Conservation (phyloP, 495 filamentous ascomycete genomes). For the Lophium mytilinum region DNA sequence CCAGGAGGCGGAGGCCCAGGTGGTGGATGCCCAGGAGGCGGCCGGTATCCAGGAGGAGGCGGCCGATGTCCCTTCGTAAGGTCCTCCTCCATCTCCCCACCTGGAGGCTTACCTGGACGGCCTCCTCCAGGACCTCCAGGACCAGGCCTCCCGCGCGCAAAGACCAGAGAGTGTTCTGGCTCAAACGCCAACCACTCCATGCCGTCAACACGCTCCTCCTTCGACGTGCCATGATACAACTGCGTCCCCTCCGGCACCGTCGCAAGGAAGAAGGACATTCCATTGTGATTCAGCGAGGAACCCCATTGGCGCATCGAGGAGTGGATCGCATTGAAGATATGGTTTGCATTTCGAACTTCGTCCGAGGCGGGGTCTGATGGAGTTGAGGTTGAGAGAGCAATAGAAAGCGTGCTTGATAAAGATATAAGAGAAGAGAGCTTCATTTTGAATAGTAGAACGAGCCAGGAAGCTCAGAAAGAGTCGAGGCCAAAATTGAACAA, state of each 20-base stretch:
- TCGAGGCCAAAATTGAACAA: no score
- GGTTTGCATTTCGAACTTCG: slow-evolving; percentile 30
- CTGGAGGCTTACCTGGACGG: background rate
- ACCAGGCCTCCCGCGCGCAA: slow-evolving; percentile 31
- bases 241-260: slow-evolving; percentile 49
- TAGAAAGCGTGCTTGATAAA: background rate
- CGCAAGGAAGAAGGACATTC: slow-evolving; percentile 56
- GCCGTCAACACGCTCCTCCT: slow-evolving; percentile 35
- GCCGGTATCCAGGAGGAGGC: background rate
- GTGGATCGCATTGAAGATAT: slow-evolving; percentile 61
- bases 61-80: background rate
- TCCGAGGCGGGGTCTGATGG: no score
- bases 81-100: background rate
- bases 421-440: background rate
- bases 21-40: background rate
- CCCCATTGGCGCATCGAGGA: slow-evolving; percentile 64
- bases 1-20: background rate
- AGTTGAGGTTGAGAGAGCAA: background rate
- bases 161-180: slow-evolving; percentile 56
- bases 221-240: slow-evolving; percentile 53
- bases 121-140: background rate
- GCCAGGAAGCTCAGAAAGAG: no score
- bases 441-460: no score
- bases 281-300: slow-evolving; percentile 60
- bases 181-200: slow-evolving; percentile 66